Evolutionary conservation across 176 grass and related monocot genomes (phyloP).

Genomic region (Canna indica): DNA sequence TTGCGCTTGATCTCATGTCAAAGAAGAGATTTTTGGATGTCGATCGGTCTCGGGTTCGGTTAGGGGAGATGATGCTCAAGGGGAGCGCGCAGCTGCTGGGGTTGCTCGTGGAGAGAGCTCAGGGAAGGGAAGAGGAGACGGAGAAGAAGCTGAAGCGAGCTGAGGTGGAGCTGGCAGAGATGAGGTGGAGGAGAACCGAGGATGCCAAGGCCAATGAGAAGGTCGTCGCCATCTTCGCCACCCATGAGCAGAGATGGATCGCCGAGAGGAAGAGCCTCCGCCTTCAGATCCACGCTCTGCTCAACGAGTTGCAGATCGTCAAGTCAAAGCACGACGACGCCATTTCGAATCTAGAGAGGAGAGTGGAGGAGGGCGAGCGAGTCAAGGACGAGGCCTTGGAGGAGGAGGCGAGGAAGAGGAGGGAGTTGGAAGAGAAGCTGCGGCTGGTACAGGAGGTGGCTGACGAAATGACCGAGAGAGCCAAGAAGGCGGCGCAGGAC

Average conservation of each 20-base stretch:
- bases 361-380: constrained; percentile 38
- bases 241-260: constrained; percentile 64
- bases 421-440: constrained; percentile 40
- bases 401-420: constrained; percentile 23
- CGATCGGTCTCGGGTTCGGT: constrained; percentile 29
- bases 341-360: constrained; percentile 22
- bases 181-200: constrained; percentile 39
- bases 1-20: constrained; percentile 30
- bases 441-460: constrained; percentile 15
- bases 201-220: constrained; percentile 89
- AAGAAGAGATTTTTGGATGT: constrained; percentile 13
- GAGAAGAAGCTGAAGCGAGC: constrained; percentile 29
- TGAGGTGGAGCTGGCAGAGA: constrained; percentile 31
- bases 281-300: constrained; percentile 47
- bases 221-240: constrained; percentile 66
- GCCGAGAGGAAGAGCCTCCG: constrained; percentile 45
- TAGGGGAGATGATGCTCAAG: constrained; percentile 21
- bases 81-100: constrained; percentile 30
- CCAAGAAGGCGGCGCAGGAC: constrained; percentile 32
- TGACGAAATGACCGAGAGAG: constrained; percentile 33
- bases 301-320: constrained; percentile 32
- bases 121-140: constrained; percentile 8
- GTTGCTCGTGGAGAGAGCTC: constrained; percentile 23
- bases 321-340: constrained; percentile 36
- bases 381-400: constrained; percentile 40